Evolutionary conservation across 371 early-diverging fungal species (phyloP).

Genomic region (Syncephalastrum racemosum): DNA sequence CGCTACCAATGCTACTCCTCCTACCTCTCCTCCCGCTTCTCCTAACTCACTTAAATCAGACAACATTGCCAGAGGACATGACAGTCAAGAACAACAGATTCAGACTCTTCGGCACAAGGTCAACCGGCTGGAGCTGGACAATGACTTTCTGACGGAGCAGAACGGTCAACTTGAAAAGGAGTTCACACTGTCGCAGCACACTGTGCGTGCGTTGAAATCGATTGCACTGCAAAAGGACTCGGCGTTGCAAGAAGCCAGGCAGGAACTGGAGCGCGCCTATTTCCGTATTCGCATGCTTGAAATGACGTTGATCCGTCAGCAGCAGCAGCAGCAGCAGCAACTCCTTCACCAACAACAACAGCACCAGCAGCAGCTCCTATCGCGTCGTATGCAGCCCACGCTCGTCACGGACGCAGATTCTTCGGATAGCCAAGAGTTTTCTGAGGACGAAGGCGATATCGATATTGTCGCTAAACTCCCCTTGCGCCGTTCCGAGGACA

Average conservation of each 20-base stretch:
- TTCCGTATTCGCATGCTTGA: slow-evolving; percentile 36
- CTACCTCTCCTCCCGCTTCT: no score
- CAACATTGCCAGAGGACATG: no score
- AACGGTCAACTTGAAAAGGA: slow-evolving; percentile 40
- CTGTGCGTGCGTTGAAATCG: slow-evolving; percentile 40
- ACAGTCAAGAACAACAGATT: no score
- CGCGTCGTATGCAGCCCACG: slow-evolving; percentile 5
- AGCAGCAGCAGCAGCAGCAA: slow-evolving; percentile 20
- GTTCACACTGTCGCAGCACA: slow-evolving; percentile 42
- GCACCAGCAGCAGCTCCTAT: not conserved
- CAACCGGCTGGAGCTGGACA: slow-evolving; percentile 41
- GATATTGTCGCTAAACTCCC: no score
- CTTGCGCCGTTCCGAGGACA: no score
- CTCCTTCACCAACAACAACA: slow-evolving; percentile 10
- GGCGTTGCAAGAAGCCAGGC: slow-evolving; percentile 39
- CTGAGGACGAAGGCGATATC: slow-evolving; percentile 12
- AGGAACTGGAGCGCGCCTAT: slow-evolving; percentile 52
- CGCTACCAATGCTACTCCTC: no score
- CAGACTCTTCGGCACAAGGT: slow-evolving; percentile 5
- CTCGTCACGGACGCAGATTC: slow-evolving; percentile 15
- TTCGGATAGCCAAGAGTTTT: slow-evolving; percentile 12
- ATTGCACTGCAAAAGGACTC: slow-evolving; percentile 42
- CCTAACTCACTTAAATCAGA: no score
- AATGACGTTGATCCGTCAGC: slow-evolving; percentile 26
- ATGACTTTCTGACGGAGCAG: slow-evolving; percentile 42